Base-by-base conservation (phyloP, 495 filamentous ascomycete genomes). In the Hypoxylon perforatum region DNA sequence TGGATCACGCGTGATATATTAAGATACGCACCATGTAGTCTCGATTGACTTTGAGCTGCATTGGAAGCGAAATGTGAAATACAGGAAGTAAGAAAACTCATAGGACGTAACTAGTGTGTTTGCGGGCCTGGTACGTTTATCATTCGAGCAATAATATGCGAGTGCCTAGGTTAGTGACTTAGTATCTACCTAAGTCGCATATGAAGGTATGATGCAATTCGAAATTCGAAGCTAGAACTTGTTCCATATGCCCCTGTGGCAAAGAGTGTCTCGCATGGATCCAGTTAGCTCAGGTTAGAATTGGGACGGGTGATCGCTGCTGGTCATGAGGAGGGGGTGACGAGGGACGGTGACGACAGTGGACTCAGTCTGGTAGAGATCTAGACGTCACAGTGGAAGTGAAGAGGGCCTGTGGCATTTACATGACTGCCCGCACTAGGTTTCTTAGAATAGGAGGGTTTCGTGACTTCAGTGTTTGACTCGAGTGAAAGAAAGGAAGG, bases 1-100 rank as follows among this genome's bases (percentile, higher is more conserved):
- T 68, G 19, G 59, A 59, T 49, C 54, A 41, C 10, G 35, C 10
- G 49, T 63, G 48, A 58, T 69, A 30, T 59, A 68, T 55, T 54
- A 23, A 25, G 47, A 53, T 49, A 28, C 25, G 1, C 18, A 4
- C 22, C 14, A 48, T 19, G 12, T 23, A 59, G 33, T 58, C 21
- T 51, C 39, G 38, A 47, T 19, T 45, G 18, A n/a, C 6, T 14
- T 39, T 10, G 23, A 39, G 45, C 30, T 33, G 30, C 15, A 25
- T 23, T 5, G 11, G 41, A 12, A 17, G 7, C 36, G 45, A 23
- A 36, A 17, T 54, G 45, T 18, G n/a, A 45, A 25, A 14, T 28
- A 9, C 5, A 11, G 12, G 44, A 38, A 15, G 12, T 17, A 50
- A 36, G 23, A 44, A 6, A 38, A 38, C 35, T n/a, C 36, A 15